Percentiles rank a stretch among this genome's conserved stretches.
phyloP scores from a whole-genome alignment of 352 stramenopile species.

The Globisporangium abappressorium region DNA sequence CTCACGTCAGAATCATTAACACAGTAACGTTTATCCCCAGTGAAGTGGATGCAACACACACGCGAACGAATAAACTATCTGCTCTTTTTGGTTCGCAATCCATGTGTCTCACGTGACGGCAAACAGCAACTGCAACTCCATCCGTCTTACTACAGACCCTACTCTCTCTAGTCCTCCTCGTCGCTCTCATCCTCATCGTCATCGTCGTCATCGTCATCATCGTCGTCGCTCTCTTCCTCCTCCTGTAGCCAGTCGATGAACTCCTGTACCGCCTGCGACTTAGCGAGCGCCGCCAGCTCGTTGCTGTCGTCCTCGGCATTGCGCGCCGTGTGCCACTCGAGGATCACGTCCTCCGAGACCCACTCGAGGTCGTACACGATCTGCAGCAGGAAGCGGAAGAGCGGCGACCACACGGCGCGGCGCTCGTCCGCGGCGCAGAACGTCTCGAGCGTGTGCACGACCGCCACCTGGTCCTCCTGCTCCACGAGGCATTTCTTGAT shows the following conservation, averaged over 20 bases:
- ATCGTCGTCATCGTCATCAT: constrained; percentile 35
- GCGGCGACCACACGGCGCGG: constrained; percentile 50
- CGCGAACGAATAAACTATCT: not conserved
- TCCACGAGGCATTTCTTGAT: constrained; percentile 89
- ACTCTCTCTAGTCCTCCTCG: constrained; percentile 4
- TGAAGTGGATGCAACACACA: not conserved
- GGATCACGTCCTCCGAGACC: constrained; percentile 90
- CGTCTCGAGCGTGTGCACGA: constrained; percentile 55
- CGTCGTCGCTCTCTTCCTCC: constrained; percentile 50
- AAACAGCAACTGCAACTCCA: not conserved
- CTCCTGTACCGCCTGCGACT: constrained; percentile 81
- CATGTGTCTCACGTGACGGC: not conserved
- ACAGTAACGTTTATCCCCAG: not conserved
- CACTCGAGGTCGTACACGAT: constrained; percentile 93
- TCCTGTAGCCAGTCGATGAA: constrained; percentile 94
- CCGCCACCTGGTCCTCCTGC: constrained; percentile 60
- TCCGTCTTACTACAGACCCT: not conserved
- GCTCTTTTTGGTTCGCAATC: not conserved
- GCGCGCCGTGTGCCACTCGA: constrained; percentile 82
- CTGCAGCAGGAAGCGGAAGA: constrained; percentile 94
- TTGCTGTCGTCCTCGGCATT: constrained; percentile 35
- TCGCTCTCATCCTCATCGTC: constrained; percentile 29
- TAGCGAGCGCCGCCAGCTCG: constrained; percentile 43
- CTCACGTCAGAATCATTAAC: not conserved
- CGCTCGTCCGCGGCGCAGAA: constrained; percentile 51